Percentiles rank a stretch among this genome's conserved stretches.
Conservation (phyloP, 2,329 filamentous ascomycete species). For the Pezicula carpinea region DNA sequence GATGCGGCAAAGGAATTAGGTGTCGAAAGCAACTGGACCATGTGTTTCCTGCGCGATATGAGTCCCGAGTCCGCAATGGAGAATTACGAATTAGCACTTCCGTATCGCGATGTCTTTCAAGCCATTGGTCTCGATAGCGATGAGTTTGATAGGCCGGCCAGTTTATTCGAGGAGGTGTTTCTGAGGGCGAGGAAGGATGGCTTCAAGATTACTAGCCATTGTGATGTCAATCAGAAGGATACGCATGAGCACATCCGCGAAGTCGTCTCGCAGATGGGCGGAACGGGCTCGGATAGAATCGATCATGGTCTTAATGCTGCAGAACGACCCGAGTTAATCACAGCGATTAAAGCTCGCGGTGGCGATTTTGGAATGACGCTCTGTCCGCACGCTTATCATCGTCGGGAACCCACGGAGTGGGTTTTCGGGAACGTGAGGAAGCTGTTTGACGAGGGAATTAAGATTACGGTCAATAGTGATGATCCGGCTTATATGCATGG, state of each 20-base stretch:
- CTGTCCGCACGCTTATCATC: slow-evolving; percentile 68
- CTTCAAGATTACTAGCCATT: slow-evolving; percentile 62
- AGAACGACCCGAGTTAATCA: slow-evolving; percentile 50
- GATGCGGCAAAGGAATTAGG: slow-evolving; percentile 55
- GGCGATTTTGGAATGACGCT: slow-evolving; percentile 58
- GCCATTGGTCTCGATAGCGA: slow-evolving; percentile 64
- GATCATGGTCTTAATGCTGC: slow-evolving; percentile 64
- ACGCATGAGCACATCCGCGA: slow-evolving; percentile 57
- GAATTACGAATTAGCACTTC: slow-evolving; percentile 36
- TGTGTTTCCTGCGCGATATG: slow-evolving; percentile 68
- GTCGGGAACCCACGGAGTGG: slow-evolving; percentile 33
- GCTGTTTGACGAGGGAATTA: slow-evolving; percentile 37
- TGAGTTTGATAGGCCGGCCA: slow-evolving; percentile 47
- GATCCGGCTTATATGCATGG: slow-evolving; percentile 44
- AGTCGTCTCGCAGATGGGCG: slow-evolving; percentile 44
- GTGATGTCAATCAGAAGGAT: slow-evolving; percentile 60
- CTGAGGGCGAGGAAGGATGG: slow-evolving; percentile 44
- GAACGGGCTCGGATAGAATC: slow-evolving; percentile 58
- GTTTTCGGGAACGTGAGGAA: slow-evolving; percentile 37
- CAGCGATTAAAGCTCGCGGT: slow-evolving; percentile 22
- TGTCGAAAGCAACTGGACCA: slow-evolving; percentile 55
- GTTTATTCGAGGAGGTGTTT: slow-evolving; percentile 58
- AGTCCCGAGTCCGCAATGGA: slow-evolving; percentile 50
- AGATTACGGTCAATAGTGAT: slow-evolving; percentile 39
- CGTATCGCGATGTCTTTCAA: slow-evolving; percentile 29